Percentiles rank a stretch among this genome's conserved stretches.
phyloP scores from a whole-genome alignment of 2,329 filamentous ascomycete genomes.

The Calonectria pteridis region DNA sequence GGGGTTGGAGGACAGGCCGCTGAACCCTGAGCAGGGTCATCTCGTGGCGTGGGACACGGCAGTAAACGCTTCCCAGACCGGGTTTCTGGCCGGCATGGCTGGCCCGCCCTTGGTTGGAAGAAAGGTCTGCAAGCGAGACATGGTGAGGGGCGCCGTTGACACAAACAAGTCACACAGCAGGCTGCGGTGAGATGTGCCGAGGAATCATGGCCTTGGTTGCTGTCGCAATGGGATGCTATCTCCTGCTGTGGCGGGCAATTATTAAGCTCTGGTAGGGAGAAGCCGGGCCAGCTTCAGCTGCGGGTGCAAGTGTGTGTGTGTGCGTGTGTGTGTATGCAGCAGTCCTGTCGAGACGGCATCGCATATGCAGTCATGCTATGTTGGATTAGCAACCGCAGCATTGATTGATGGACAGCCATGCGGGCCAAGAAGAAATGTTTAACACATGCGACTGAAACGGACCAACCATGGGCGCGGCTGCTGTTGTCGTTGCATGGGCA shows the following conservation, averaged over 20 bases:
- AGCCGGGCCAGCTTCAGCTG: neutral
- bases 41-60: neutral
- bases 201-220: neutral
- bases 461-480: neutral
- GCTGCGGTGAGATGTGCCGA: constrained; percentile 15
- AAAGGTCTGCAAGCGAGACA: constrained; percentile 21
- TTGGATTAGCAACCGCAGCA: neutral
- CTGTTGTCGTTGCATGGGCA: neutral
- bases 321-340: neutral
- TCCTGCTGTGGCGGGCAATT: neutral
- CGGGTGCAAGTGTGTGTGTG: neutral
- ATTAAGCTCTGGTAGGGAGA: neutral
- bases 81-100: neutral
- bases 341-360: constrained; percentile 1
- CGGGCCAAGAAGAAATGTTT: neutral
- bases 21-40: neutral
- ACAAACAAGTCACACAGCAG: neutral
- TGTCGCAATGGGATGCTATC: neutral
- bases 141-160: constrained; percentile 8
- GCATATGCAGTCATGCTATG: constrained; percentile 7
- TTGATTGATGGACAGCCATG: neutral
- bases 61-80: neutral
- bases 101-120: neutral
- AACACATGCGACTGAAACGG: neutral
- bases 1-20: constrained; percentile 13